Evolutionary conservation across 2,329 filamentous ascomycete genomes (phyloP), one percentile per base, ranked within the genome.

Genomic region (Gremmenia infestans): DNA sequence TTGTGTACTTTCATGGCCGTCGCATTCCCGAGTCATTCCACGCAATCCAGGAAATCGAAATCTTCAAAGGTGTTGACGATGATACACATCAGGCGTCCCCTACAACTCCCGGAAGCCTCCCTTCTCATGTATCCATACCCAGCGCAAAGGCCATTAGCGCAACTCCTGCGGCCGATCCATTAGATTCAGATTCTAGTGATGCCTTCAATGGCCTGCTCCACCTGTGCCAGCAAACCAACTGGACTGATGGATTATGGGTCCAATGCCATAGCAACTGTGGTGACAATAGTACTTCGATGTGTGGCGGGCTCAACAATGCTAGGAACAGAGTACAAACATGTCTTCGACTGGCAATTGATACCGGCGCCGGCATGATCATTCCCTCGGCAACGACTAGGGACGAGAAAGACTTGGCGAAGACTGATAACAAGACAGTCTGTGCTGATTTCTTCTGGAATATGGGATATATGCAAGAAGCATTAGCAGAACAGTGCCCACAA

Each of bases 171-270:
- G 7, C 45, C 7, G 14, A 32, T 25, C 9, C 23, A 15, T 28
- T 22, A 4, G 12, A 25, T 14, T n/a, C 23, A n/a, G 25, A n/a
- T 22, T n/a, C 45, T 28, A 22, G 40, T 28, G 40, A 28, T 14
- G 23, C 28, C 15, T 53, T 48, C 35, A 14, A 53, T 28, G 35
- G 43, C 22, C 43, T 54, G 12, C 37, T 19, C 5, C 19, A 54
- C n/a, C 50, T 62, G 17, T 62, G 58, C 19, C 28, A 56, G 11
- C 25, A 57, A 39, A 54, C 53, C 5, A n/a, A 59, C 6, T 62
- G 60, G 58, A 58, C 53, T 1, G 53, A 59, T 36, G 58, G 60
- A n/a, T 42, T 62, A 11, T 62, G 56, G 58, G 48, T 60, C 12
- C 60, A 62, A 22, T 60, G 60, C 25, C 55, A 62, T 19, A 51